A percentile compares a stretch with the other conserved stretches of the same genome.
Conservation (phyloP, 768 basidiomycete species). For the Chlorophyllum brunneum region DNA sequence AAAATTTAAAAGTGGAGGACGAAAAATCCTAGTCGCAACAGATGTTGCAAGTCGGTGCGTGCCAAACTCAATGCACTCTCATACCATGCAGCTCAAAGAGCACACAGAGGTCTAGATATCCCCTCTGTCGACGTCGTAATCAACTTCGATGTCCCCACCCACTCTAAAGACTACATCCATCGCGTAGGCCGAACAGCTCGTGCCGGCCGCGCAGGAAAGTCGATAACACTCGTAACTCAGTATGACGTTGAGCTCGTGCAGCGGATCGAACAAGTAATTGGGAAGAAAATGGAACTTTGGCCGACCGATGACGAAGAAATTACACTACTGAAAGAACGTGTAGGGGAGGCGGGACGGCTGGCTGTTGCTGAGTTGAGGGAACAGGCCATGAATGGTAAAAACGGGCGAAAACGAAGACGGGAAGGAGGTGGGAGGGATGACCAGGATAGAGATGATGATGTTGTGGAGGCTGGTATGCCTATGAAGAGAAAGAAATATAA, state of each 20-base stretch:
- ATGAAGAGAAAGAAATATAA: conserved; percentile 51
- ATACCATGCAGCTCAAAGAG: not conserved
- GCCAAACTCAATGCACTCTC: not conserved
- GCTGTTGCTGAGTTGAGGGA: conserved; percentile 80
- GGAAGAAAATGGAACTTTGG: conserved; percentile 89
- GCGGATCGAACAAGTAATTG: conserved; percentile 89
- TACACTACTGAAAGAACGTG: conserved; percentile 80
- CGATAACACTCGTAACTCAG: conserved; percentile 96
- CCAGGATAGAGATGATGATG: conserved; percentile 89
- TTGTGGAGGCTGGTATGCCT: conserved; percentile 88
- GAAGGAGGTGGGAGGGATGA: conserved; percentile 62
- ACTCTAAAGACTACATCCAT: conserved; percentile 99
- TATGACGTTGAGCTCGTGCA: conserved; percentile 97
- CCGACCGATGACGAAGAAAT: conserved; percentile 87
- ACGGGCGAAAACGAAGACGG: conserved; percentile 36
- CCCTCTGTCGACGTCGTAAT: conserved; percentile 95
- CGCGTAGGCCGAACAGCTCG: conserved; percentile 96
- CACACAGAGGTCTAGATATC: conserved; percentile 83
- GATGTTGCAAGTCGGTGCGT: conserved; percentile 90
- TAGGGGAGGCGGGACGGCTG: conserved; percentile 76
- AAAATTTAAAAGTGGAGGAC: conserved; percentile 94
- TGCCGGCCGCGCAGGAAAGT: conserved; percentile 95
- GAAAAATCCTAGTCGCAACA: conserved; percentile 89
- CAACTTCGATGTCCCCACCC: conserved; percentile 96
- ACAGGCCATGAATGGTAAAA: conserved; percentile 48